Base-by-base conservation (phyloP, 1,139 yeast genomes). In the Yamadazyma diddensiae region DNA sequence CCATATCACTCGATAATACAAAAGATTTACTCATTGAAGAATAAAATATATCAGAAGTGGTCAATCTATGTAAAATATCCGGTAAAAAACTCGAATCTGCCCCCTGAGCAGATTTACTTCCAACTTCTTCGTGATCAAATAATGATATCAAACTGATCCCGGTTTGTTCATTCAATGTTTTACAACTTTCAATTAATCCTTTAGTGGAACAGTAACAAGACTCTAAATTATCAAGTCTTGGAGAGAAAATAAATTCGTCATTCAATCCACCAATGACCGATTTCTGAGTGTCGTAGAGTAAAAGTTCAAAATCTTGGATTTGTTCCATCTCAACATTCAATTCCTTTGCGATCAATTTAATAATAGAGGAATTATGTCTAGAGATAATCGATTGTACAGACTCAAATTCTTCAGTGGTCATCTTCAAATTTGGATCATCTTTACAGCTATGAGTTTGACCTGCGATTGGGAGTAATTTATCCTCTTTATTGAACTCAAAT, bases 61-160 rank as follows among this genome's bases (percentile, higher is more conserved):
- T 73, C 34, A 88, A 59, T 49, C 96, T 74, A 36, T 73, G 76
- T 33, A 88, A 57, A 8, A 85, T 70, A 46, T 88, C 87, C 12
- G 94, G 94, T 34, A 92, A 65, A 53, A 92, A 84, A 34, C 90
- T 82, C 2, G 97, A 88, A 51, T 86, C 92, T 2, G 98, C 98
- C 41, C 98, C 98, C 57, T 92, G 97, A 8, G 96, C 95, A 21
- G 95, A 83, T 8, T 78, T 69, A 4, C 96, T 87, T 0, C 98
- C 98, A 47, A 92, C 75, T 59, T 90, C 98, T 59, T 92, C 98
- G 57, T 92, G 97, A 57, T 90, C 97, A 57, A 90, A 90, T 41
- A 88, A 68, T 0, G 95, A 80, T 31, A 87, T 71, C 53, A 88
- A 54, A 49, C 82, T 79, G 28, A 87, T 78, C 24, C 85, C 82